phyloP scores from a whole-genome alignment of 2,329 filamentous ascomycete genomes.

The Aspergillus cejpii region DNA sequence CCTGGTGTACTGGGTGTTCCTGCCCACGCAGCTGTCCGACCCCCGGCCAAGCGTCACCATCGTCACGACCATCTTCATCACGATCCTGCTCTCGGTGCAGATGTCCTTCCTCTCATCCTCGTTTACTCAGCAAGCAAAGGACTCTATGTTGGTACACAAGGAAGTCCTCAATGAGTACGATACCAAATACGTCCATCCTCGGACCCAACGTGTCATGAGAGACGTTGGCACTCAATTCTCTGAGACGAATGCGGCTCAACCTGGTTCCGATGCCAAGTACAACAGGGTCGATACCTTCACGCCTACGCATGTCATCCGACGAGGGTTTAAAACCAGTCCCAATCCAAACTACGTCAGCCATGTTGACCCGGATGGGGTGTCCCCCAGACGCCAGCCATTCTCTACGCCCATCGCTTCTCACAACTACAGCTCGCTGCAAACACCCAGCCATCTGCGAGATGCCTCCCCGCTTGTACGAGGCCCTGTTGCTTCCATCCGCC shows the following conservation, averaged over 20 bases:
- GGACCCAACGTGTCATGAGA: constrained; percentile 71
- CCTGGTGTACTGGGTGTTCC: constrained; percentile 79
- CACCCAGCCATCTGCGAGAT: constrained; percentile 44
- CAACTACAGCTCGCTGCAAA: constrained; percentile 30
- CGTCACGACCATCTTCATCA: constrained; percentile 71
- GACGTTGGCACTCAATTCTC: constrained; percentile 75
- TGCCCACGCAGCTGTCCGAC: constrained; percentile 70
- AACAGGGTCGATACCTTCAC: constrained; percentile 58
- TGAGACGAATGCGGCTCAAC: constrained; percentile 31
- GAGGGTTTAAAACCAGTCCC: constrained; percentile 71
- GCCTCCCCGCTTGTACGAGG: constrained; percentile 39
- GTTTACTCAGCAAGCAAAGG: constrained; percentile 79
- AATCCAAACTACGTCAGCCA: constrained; percentile 73
- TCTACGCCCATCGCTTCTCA: constrained; percentile 40
- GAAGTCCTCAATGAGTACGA: constrained; percentile 95
- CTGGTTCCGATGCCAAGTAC: constrained; percentile 39
- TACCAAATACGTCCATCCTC: constrained; percentile 87
- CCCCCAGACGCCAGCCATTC: constrained; percentile 37
- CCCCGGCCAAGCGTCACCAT: constrained; percentile 78
- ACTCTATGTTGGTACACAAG: constrained; percentile 74
- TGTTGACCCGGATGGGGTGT: constrained; percentile 58
- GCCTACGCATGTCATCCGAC: constrained; percentile 59
- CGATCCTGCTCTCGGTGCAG: constrained; percentile 67
- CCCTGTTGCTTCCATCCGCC: constrained; percentile 44
- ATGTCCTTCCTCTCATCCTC: constrained; percentile 64